These are phyloP conservation scores for Mycena latifolia DNA, from an alignment of 768 basidiomycete genomes.

Conservation along the genomic window DNA sequence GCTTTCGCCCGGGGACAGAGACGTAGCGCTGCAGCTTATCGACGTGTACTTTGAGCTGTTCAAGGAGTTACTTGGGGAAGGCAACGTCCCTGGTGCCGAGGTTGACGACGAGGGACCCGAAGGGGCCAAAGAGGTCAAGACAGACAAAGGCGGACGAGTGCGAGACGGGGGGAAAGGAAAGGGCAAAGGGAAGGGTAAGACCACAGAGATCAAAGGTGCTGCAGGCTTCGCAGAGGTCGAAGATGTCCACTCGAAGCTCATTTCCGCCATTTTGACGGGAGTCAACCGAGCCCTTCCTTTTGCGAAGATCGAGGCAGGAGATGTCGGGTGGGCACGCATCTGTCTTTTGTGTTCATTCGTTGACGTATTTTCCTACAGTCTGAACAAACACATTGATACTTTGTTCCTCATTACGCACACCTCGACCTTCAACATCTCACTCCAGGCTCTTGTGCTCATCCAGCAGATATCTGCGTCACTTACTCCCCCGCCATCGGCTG, in stretches of 20 bases:
- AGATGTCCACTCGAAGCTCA: constrained; percentile 82
- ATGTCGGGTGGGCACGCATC: constrained; percentile 64
- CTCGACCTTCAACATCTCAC: constrained; percentile 96
- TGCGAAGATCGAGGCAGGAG: constrained; percentile 81
- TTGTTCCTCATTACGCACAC: constrained; percentile 96
- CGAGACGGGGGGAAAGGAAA: constrained; percentile 53
- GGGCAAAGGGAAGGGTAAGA: constrained; percentile 55
- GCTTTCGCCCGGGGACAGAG: constrained; percentile 73
- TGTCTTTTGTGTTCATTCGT: not conserved
- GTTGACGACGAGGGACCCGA: constrained; percentile 50
- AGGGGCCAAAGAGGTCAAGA: constrained; percentile 46
- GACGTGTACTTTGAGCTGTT: constrained; percentile 97
- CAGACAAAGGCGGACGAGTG: constrained; percentile 41
- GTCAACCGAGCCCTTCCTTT: constrained; percentile 97
- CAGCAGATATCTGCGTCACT: constrained; percentile 82
- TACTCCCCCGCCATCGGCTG: constrained; percentile 49
- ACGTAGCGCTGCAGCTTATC: constrained; percentile 82
- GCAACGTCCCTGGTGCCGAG: constrained; percentile 42
- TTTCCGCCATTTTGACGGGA: constrained; percentile 93
- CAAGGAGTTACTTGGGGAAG: constrained; percentile 84
- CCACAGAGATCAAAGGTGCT: constrained; percentile 64
- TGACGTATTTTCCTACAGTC: constrained; percentile 56
- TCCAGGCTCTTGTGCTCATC: constrained; percentile 92
- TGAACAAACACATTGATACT: constrained; percentile 90
- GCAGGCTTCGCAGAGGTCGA: constrained; percentile 82